Percentiles rank a stretch among this genome's conserved stretches.
phyloP scores from a whole-genome alignment of 2,329 filamentous ascomycete genomes.

The Achaetomium macrosporum region DNA sequence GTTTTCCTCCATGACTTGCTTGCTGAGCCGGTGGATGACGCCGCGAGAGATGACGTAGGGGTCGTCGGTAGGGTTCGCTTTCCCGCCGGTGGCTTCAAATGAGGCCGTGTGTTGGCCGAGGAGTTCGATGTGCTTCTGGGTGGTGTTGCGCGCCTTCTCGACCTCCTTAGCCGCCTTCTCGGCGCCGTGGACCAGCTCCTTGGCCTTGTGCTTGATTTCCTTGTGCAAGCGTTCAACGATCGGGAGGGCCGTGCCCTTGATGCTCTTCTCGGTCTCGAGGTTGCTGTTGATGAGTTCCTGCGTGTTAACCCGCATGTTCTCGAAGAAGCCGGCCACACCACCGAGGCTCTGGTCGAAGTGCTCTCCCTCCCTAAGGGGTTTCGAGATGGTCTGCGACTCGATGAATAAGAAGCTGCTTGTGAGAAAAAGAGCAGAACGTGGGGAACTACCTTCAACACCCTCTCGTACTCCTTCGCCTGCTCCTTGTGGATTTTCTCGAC shows the following conservation, averaged over 20 bases:
- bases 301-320: slow-evolving; percentile 89
- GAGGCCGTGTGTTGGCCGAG: slow-evolving; percentile 78
- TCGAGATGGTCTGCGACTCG: slow-evolving; percentile 62
- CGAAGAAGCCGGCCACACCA: slow-evolving; percentile 83
- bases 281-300: slow-evolving; percentile 87
- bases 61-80: slow-evolving; percentile 66
- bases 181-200: slow-evolving; percentile 77
- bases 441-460: slow-evolving; percentile 67
- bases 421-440: background rate
- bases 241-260: slow-evolving; percentile 80
- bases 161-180: slow-evolving; percentile 84
- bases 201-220: slow-evolving; percentile 94
- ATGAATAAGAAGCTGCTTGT: background rate
- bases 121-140: slow-evolving; percentile 94
- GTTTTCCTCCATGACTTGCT: slow-evolving; percentile 92
- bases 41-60: slow-evolving; percentile 83
- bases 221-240: slow-evolving; percentile 86
- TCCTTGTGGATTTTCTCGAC: slow-evolving; percentile 81
- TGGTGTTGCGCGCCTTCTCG: slow-evolving; percentile 76
- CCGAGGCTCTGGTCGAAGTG: slow-evolving; percentile 91
- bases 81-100: slow-evolving; percentile 70
- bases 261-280: slow-evolving; percentile 81
- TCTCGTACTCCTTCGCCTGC: slow-evolving; percentile 92
- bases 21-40: slow-evolving; percentile 76
- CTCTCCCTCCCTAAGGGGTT: slow-evolving; percentile 79